These are phyloP conservation scores for Phytophthora citricola DNA, from an alignment of 352 stramenopile species.

Conservation along the genomic window DNA sequence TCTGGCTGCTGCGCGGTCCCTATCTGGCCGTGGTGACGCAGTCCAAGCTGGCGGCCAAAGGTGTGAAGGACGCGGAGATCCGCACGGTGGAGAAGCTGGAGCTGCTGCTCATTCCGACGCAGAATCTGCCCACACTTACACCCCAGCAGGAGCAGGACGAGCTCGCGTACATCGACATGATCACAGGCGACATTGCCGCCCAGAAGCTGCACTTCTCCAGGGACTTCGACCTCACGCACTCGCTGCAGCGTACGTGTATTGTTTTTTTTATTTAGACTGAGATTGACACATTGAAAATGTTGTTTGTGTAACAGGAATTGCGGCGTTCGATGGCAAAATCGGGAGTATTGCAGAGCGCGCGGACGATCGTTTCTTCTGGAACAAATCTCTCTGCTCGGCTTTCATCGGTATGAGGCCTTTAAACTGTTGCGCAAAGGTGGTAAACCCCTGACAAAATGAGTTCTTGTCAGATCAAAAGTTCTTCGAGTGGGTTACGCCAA, in stretches of 20 bases:
- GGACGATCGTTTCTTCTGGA: slow-evolving; percentile 94
- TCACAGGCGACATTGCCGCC: slow-evolving; percentile 55
- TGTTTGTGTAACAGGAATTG: slow-evolving; percentile 47
- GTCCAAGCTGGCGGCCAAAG: slow-evolving; percentile 60
- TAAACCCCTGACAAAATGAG: not conserved
- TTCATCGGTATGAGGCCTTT: slow-evolving; percentile 53
- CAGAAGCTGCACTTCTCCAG: slow-evolving; percentile 79
- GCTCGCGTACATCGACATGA: slow-evolving; percentile 65
- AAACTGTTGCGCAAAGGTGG: no score
- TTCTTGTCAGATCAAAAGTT: slow-evolving; percentile 66
- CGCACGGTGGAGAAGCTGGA: slow-evolving; percentile 66
- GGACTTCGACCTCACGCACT: slow-evolving; percentile 82
- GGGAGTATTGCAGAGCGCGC: slow-evolving; percentile 73
- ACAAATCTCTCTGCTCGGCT: slow-evolving; percentile 72
- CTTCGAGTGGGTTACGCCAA: slow-evolving; percentile 82
- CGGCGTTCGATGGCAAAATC: slow-evolving; percentile 55
- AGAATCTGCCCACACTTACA: slow-evolving; percentile 58
- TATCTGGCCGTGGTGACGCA: slow-evolving; percentile 81
- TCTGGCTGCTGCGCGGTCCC: slow-evolving; percentile 66
- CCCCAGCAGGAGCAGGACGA: slow-evolving; percentile 67
- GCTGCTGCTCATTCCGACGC: slow-evolving; percentile 70
- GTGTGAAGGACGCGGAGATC: slow-evolving; percentile 62
- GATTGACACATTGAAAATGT: slow-evolving; percentile 6
- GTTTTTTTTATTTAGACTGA: not conserved
- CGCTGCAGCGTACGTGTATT: slow-evolving; percentile 65